These are phyloP conservation scores for Alternaria viburni DNA, from an alignment of 2,329 filamentous ascomycete species.

Conservation along the genomic window DNA sequence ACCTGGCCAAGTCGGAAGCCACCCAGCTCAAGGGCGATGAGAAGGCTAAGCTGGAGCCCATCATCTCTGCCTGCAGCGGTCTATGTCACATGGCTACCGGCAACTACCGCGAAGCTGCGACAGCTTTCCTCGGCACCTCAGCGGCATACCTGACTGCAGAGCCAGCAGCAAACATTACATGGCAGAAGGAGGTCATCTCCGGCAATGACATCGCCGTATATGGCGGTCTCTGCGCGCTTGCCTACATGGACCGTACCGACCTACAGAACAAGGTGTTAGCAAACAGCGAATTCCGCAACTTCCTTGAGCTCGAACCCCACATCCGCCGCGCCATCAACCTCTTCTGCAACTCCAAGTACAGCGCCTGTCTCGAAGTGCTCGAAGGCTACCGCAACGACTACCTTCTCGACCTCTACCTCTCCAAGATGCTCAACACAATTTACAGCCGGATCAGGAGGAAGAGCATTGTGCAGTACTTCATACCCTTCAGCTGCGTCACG, in stretches of 20 bases:
- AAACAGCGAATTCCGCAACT: conserved; percentile 83
- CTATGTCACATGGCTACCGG: conserved; percentile 65
- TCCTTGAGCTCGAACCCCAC: conserved; percentile 91
- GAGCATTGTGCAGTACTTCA: conserved; percentile 91
- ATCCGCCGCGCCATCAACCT: conserved; percentile 88
- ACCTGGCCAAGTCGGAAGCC: conserved; percentile 63
- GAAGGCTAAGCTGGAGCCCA: conserved; percentile 63
- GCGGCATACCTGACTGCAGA: conserved; percentile 53
- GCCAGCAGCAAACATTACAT: conserved; percentile 56
- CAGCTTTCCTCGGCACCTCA: conserved; percentile 70
- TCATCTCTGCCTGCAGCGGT: conserved; percentile 69
- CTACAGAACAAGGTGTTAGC: conserved; percentile 80
- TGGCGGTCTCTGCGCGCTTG: conserved; percentile 86
- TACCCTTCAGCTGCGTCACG: conserved; percentile 87
- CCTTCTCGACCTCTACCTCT: conserved; percentile 85
- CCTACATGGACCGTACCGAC: conserved; percentile 81
- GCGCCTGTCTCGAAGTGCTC: conserved; percentile 80
- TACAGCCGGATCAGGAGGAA: conserved; percentile 82
- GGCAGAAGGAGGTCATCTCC: conserved; percentile 74
- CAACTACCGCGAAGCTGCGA: conserved; percentile 71
- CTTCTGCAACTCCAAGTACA: conserved; percentile 91
- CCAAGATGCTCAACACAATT: conserved; percentile 72
- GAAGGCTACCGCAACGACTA: conserved; percentile 85
- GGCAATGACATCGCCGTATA: conserved; percentile 92
- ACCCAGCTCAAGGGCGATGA: conserved; percentile 64